Conservation (phyloP, 768 basidiomycete genomes). For the Cantharellus anzutake region DNA sequence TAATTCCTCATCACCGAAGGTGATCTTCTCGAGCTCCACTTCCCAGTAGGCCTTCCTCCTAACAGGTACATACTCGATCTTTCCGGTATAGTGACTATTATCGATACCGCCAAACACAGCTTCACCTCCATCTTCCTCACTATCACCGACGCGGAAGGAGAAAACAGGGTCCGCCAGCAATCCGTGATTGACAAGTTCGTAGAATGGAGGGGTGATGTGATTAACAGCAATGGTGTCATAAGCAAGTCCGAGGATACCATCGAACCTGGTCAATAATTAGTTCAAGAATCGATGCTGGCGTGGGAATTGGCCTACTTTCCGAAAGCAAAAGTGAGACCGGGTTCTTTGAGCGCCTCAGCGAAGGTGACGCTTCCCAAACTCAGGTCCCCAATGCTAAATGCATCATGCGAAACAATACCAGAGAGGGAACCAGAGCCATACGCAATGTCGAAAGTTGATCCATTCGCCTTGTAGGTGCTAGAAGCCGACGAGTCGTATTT, state of each 20-base stretch:
- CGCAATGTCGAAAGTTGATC: conserved; percentile 70
- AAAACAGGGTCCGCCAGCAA: conserved; percentile 78
- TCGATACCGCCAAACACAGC: conserved; percentile 88
- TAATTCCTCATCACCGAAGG: conserved; percentile 70
- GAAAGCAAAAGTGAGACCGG: conserved; percentile 92
- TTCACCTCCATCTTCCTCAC: conserved; percentile 79
- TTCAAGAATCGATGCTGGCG: neutral
- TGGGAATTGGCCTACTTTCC: conserved; percentile 45
- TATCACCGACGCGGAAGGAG: conserved; percentile 79
- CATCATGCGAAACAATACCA: conserved; percentile 81
- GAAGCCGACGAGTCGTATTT: conserved; percentile 77
- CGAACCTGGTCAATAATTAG: conserved; percentile 38
- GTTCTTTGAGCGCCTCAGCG: conserved; percentile 90
- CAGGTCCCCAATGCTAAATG: conserved; percentile 65
- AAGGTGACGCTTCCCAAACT: conserved; percentile 61
- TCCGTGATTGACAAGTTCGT: conserved; percentile 68
- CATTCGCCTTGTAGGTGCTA: conserved; percentile 77
- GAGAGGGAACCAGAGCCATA: conserved; percentile 97
- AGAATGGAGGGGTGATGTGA: conserved; percentile 83
- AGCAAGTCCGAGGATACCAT: conserved; percentile 84
- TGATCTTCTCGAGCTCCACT: conserved; percentile 75
- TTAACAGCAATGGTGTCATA: conserved; percentile 96
- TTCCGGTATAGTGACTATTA: conserved; percentile 50
- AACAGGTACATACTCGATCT: conserved; percentile 72
- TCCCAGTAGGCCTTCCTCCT: conserved; percentile 97